Evolutionary conservation across 1,284 basidiomycete species (phyloP).

Genomic region (Rhodotorula sp.): DNA sequence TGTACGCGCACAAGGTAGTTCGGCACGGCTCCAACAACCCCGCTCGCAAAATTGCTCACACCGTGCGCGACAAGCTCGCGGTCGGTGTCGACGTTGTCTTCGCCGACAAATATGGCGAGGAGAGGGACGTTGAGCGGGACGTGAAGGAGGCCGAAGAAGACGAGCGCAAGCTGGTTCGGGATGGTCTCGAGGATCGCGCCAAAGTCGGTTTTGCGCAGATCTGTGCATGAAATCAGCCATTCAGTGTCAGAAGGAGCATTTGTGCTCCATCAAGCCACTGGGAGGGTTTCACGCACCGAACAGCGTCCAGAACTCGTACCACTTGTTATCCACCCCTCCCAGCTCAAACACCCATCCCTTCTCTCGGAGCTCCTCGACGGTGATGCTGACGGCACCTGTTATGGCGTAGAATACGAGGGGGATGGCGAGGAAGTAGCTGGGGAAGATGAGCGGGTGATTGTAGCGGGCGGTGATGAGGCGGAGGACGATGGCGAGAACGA

Average conservation of each 20-base stretch:
- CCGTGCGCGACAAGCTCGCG: conserved; percentile 91
- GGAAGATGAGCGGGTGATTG: conserved; percentile 89
- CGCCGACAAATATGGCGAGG: conserved; percentile 85
- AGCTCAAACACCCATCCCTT: conserved; percentile 90
- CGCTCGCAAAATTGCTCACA: conserved; percentile 82
- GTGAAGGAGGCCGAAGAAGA: conserved; percentile 87
- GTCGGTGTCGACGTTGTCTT: conserved; percentile 87
- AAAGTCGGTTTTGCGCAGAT: conserved; percentile 64
- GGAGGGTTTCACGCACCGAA: conserved; percentile 58
- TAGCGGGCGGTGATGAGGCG: conserved; percentile 76
- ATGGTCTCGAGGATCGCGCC: conserved; percentile 51
- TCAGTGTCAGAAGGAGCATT: neutral
- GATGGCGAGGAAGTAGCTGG: conserved; percentile 79
- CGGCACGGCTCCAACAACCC: conserved; percentile 71
- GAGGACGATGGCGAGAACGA: conserved; percentile 73
- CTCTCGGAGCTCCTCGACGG: conserved; percentile 63
- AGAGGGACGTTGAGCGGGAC: conserved; percentile 89
- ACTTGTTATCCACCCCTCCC: conserved; percentile 60
- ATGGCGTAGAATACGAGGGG: conserved; percentile 81
- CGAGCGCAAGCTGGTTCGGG: conserved; percentile 53
- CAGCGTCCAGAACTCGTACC: conserved; percentile 79
- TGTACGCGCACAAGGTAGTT: conserved; percentile 38
- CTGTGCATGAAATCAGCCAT: conserved; percentile 50
- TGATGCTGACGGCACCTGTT: conserved; percentile 61
- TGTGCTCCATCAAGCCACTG: neutral